Base-by-base conservation (phyloP, 371 early-diverging fungal genomes). In the Zychaea mexicana region DNA sequence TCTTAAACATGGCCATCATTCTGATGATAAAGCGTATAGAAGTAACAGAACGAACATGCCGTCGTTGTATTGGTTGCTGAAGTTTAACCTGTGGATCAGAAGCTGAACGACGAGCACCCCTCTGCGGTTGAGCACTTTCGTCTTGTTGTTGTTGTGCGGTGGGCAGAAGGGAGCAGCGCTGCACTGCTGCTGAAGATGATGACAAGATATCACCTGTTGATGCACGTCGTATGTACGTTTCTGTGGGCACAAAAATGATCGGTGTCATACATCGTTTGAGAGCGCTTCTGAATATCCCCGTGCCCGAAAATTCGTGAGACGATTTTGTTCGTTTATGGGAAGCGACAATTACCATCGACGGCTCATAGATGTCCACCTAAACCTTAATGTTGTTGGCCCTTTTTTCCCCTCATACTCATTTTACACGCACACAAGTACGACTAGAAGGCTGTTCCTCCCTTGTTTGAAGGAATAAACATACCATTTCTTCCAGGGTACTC, bases 311-410 rank as follows among this genome's bases (percentile, higher is more conserved):
- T 26, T 57, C 58, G 52, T 64, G 49, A 9, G 39, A 22, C 15
- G 30, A 49, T 26, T 49, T 57, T 12, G 52, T 17, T 36, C 36
- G 49, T 31, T 52, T 32, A 1, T 26, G 47, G 10, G 38, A 42
- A 10, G 33, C 57, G 15, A 57, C 52, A 26, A 52, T 26, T 5
- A 64, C 59, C 58, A 64, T 27, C 12, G 57, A 46, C 2, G 64
- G 64, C 19, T 64, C 58, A 38, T 64, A 64, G 31, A 57, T 49
- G 26, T 58, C 52, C 17, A 64, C 39, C 64, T 64, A 52, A 12
- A 42, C 24, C 3, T 42, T 31, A 31, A 47, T 30, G 27, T 47
- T 31, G 32, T 32, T 0, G n/a, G 9, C n/a, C 6, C 19, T 7
- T 46, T 4, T 3, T 39, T 39, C n/a, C 39, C 3, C 15, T 13